Conservation (phyloP, 768 basidiomycete genomes). For the Fomitopsis serialis region DNA sequence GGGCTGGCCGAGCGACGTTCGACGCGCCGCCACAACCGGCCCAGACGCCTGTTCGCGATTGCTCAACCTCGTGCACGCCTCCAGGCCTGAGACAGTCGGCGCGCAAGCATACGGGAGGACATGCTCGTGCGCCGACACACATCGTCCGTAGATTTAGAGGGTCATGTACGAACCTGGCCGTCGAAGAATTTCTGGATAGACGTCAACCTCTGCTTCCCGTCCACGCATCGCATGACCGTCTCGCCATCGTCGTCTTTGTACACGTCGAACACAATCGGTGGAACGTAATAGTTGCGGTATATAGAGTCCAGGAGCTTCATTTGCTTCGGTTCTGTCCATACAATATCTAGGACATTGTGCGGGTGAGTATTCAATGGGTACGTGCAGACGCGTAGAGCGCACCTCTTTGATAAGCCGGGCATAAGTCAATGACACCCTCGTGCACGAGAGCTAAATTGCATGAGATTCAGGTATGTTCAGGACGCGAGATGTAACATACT, state of each 20-base stretch:
- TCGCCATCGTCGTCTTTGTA: constrained; percentile 35
- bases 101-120: background rate
- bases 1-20: background rate
- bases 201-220: constrained; percentile 50
- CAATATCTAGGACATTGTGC: constrained; percentile 46
- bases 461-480: background rate
- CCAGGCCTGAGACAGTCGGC: too few relatives aligned
- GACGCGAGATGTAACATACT: constrained; percentile 7
- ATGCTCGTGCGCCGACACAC: background rate
- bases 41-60: too few relatives aligned
- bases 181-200: constrained; percentile 44
- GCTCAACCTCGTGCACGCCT: too few relatives aligned
- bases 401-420: constrained; percentile 74
- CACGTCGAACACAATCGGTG: constrained; percentile 45
- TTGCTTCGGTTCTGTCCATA: constrained; percentile 71
- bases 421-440: constrained; percentile 63
- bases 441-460: constrained; percentile 50
- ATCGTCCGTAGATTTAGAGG: too few relatives aligned
- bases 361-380: background rate
- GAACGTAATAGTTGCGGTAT: constrained; percentile 49
- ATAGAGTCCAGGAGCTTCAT: constrained; percentile 46
- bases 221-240: constrained; percentile 39
- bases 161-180: constrained; percentile 29
- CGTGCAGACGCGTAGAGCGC: constrained; percentile 11
- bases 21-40: too few relatives aligned